Base-by-base conservation (phyloP, 75 land plant species). In the Adiantum capillusveneris region DNA sequence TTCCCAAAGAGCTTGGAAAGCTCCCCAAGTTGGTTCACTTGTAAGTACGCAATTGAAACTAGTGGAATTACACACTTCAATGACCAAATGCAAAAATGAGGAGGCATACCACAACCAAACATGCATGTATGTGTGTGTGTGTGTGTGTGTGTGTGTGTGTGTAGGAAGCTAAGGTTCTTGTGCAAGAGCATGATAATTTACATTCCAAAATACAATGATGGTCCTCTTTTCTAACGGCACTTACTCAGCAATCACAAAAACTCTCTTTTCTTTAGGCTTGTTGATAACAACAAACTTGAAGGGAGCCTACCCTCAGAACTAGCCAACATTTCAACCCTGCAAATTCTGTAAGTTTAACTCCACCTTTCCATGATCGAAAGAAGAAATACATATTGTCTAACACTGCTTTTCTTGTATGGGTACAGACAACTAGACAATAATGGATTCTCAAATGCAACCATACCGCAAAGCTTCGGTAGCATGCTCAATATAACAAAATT, bases 221-320 rank as follows among this genome's bases (percentile, higher is more conserved):
- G n/a, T n/a, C n/a, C n/a, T n/a, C n/a, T n/a, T n/a, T n/a, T n/a
- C n/a, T n/a, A n/a, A n/a, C n/a, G n/a, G n/a, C n/a, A n/a, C n/a
- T n/a, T n/a, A n/a, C n/a, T n/a, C 13, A 39, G 13, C 7, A 39
- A 7, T 39, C 13, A 13, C 13, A 39, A 7, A 9, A 39, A 39
- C 13, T 44, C 19, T 25, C 31, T 43, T 1, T 64, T 62, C 53
- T 60, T 55, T 80, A 86, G 90, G 45, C 76, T 82, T 3, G 22
- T 83, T 46, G 82, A 82, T 42, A 79, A 77, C 64, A 83, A 82
- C 34, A 80, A 83, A 53, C 62, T 86, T 36, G 61, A 80, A 26
- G 90, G 90, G 0, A 13, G 39, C 56, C 80, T 86, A 66, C 81
- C 90, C 24, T 56, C 73, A 21, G 81, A 83, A 29, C 52, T 77